Evolutionary conservation across 139 green algal species (phyloP).

Genomic region (Spirogloea muscicola): DNA sequence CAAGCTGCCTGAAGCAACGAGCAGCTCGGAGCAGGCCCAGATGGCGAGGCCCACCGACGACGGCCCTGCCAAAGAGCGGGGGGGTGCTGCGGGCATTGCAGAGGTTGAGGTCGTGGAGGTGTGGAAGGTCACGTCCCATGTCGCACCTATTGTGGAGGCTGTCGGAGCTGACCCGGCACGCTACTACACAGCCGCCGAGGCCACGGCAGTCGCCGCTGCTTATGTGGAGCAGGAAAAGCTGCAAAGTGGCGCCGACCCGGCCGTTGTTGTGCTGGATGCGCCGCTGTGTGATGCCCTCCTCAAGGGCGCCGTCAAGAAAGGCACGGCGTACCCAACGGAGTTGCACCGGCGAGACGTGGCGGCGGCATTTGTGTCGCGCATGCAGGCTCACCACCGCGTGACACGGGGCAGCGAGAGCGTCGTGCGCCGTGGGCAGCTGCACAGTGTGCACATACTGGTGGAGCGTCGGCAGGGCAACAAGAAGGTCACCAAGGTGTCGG

Average conservation of each 20-base stretch:
- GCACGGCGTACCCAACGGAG: slow-evolving; percentile 30
- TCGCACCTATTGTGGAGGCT: slow-evolving; percentile 27
- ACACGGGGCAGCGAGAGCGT: slow-evolving; percentile 16
- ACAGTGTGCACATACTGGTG: slow-evolving; percentile 33
- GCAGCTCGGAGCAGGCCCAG: too few species aligned
- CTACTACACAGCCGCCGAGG: slow-evolving; percentile 17
- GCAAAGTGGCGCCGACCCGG: slow-evolving; percentile 10
- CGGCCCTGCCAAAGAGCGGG: neutral
- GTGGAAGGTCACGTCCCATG: slow-evolving; percentile 16
- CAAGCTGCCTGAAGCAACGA: neutral
- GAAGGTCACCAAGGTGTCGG: slow-evolving; percentile 44
- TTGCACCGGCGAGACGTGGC: slow-evolving; percentile 23
- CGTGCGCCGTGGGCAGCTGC: slow-evolving; percentile 33
- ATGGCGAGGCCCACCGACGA: neutral
- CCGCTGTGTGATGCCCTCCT: slow-evolving; percentile 42
- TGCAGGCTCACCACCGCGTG: slow-evolving; percentile 46
- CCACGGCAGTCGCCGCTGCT: neutral
- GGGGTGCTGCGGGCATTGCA: neutral
- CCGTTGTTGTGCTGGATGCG: slow-evolving; percentile 28
- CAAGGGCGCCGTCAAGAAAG: slow-evolving; percentile 45
- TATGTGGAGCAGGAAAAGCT: slow-evolving; percentile 23
- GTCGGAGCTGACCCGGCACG: slow-evolving; percentile 9
- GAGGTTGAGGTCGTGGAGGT: slow-evolving; percentile 38
- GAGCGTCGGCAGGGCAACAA: slow-evolving; percentile 49
- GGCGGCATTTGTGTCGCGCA: slow-evolving; percentile 14